Conservation (phyloP, 2,329 filamentous ascomycete species). For the Bipolaris zeicola region DNA sequence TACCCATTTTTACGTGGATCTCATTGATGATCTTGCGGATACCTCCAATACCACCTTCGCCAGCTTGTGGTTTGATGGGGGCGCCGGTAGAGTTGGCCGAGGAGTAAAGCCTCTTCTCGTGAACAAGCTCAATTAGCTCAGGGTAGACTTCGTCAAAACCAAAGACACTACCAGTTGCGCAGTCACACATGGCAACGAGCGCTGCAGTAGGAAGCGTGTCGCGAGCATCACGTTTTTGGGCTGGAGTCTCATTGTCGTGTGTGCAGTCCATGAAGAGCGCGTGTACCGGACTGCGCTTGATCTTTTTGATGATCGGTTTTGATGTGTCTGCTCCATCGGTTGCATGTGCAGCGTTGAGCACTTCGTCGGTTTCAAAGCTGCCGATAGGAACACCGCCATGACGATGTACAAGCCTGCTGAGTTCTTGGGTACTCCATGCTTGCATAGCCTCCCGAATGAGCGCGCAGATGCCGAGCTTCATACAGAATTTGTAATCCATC, state of each 20-base stretch:
- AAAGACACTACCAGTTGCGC: conserved; percentile 94
- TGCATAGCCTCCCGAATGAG: conserved; percentile 98
- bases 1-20: conserved; percentile 94
- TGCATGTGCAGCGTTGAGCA: conserved; percentile 65
- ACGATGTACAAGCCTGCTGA: conserved; percentile 89
- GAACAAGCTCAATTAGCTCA: conserved; percentile 87
- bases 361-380: conserved; percentile 93
- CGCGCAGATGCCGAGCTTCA: conserved; percentile 86
- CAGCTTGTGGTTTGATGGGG: conserved; percentile 66
- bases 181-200: conserved; percentile 93
- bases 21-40: conserved; percentile 93
- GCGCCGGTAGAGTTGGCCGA: conserved; percentile 71
- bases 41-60: conserved; percentile 83
- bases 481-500: conserved; percentile 95
- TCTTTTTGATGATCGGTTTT: conserved; percentile 68
- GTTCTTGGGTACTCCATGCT: conserved; percentile 90
- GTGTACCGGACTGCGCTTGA: conserved; percentile 87
- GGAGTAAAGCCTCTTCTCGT: conserved; percentile 82
- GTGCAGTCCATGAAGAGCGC: conserved; percentile 99
- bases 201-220: conserved; percentile 95
- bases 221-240: conserved; percentile 90
- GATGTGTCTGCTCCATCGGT: conserved; percentile 31
- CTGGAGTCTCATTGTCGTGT: conserved; percentile 95
- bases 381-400: conserved; percentile 94
- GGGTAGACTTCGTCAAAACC: conserved; percentile 98